Evolutionary conservation across 192 early-diverging fungal genomes (phyloP).

Genomic region (Backusella circina): DNA sequence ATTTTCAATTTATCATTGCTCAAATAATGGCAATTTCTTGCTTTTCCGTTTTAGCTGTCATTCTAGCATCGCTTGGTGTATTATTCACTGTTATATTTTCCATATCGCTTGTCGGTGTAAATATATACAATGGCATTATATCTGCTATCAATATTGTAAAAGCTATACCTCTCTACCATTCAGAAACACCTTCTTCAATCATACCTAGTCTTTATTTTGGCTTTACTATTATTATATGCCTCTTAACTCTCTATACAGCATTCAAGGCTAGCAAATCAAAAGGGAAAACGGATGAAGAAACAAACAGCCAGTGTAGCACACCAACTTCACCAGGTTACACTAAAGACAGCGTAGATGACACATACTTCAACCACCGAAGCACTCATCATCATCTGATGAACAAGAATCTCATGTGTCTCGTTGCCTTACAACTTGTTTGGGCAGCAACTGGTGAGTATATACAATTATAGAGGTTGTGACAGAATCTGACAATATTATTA

Average conservation of each 20-base stretch:
- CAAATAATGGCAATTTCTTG: not conserved
- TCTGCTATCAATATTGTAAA: not conserved
- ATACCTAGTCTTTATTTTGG: not conserved
- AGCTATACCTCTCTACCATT: not conserved
- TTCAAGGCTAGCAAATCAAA: not conserved
- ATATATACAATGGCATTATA: not conserved
- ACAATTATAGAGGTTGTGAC: not conserved
- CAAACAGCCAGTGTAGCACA: not conserved
- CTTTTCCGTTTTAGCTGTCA: not conserved
- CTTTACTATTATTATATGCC: not conserved
- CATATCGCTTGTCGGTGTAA: not conserved
- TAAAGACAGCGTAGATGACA: not conserved
- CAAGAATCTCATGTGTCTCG: not conserved
- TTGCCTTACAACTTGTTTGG: not conserved
- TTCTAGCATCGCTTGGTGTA: not conserved
- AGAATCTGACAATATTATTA: not conserved
- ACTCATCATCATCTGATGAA: not conserved
- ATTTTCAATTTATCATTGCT: not conserved
- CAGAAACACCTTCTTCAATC: not conserved
- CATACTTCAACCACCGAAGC: not conserved
- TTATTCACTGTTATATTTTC: not conserved
- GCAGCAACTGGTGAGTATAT: not conserved
- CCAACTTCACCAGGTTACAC: constrained; percentile 2
- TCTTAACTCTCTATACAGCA: not conserved
- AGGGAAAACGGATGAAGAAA: not conserved